phyloP scores from a whole-genome alignment of 164 flowering plant species.

The grape (Vitis vinifera) region DNA sequence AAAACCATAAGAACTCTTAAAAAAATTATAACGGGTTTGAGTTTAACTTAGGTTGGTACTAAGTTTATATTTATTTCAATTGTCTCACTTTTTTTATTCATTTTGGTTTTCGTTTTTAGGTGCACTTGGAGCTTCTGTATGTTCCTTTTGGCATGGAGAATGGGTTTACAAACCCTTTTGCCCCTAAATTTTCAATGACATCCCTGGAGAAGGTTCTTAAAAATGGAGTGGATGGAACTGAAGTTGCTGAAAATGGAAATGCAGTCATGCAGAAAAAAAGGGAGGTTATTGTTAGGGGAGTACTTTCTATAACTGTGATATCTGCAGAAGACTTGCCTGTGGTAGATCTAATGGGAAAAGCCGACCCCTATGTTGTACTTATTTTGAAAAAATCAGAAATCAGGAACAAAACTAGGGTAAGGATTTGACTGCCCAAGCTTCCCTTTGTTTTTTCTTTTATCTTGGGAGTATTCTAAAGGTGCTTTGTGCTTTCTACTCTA shows the following conservation, averaged over 20 bases:
- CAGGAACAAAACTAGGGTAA: constrained; percentile 84
- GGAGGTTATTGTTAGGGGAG: constrained; percentile 91
- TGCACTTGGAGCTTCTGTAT: constrained; percentile 91
- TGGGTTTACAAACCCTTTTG: constrained; percentile 70
- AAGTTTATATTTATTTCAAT: neutral
- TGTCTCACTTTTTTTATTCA: neutral
- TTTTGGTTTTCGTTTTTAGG: constrained; percentile 41
- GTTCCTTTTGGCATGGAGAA: constrained; percentile 73
- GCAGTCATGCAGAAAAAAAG: constrained; percentile 40
- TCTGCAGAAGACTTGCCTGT: constrained; percentile 91
- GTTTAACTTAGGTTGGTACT: too few species aligned
- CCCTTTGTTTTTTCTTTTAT: neutral
- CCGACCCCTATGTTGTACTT: constrained; percentile 87
- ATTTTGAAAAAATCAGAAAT: constrained; percentile 74
- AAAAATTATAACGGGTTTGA: too few species aligned
- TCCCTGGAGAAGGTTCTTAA: constrained; percentile 85
- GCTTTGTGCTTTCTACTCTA: too few species aligned
- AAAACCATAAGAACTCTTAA: too few species aligned
- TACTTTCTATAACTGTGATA: constrained; percentile 81
- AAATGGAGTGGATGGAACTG: constrained; percentile 56
- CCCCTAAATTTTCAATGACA: constrained; percentile 64
- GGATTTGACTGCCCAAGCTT: neutral
- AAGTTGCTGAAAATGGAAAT: constrained; percentile 38
- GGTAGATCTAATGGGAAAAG: constrained; percentile 82
- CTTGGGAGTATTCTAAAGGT: neutral